phyloP scores from a whole-genome alignment of 352 stramenopile genomes.

The Phytophthora idaei region DNA sequence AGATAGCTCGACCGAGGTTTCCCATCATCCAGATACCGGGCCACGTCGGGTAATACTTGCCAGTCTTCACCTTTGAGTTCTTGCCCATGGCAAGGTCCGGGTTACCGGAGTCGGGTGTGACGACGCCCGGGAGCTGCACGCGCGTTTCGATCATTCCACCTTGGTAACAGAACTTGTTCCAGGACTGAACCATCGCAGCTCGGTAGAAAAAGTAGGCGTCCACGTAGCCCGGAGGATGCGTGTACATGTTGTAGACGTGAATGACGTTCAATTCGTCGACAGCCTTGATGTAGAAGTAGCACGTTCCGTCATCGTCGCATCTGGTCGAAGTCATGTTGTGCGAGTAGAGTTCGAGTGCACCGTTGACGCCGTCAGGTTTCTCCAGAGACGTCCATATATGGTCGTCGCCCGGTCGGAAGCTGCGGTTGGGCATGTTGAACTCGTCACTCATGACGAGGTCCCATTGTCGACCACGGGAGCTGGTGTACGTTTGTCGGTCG shows the following conservation, averaged over 20 bases:
- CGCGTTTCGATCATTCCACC: conserved; percentile 93
- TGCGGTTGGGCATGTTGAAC: conserved; percentile 90
- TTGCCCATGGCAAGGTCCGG: conserved; percentile 47
- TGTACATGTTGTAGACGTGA: conserved; percentile 65
- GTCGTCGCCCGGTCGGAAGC: conserved; percentile 91
- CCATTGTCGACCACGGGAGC: conserved; percentile 51
- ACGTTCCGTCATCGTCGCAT: conserved; percentile 52
- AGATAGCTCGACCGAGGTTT: conserved; percentile 96
- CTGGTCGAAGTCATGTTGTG: conserved; percentile 70
- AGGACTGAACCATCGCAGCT: conserved; percentile 91
- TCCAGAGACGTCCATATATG: conserved; percentile 95
- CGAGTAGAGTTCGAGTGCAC: conserved; percentile 91
- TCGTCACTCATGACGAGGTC: conserved; percentile 94
- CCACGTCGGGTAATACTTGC: conserved; percentile 87
- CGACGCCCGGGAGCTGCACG: conserved; percentile 83
- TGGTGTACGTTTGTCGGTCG: conserved; percentile 42
- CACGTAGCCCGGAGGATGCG: conserved; percentile 51
- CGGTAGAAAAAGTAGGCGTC: conserved; percentile 54
- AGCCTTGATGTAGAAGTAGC: conserved; percentile 54
- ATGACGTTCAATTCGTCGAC: conserved; percentile 44
- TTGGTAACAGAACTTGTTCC: conserved; percentile 96
- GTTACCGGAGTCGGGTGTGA: conserved; percentile 53
- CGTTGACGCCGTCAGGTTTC: conserved; percentile 93
- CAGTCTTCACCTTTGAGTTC: conserved; percentile 56
- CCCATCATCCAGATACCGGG: conserved; percentile 97